Conservation (phyloP, 2,329 filamentous ascomycete species). For the Thermothelomyces thermophilus region DNA sequence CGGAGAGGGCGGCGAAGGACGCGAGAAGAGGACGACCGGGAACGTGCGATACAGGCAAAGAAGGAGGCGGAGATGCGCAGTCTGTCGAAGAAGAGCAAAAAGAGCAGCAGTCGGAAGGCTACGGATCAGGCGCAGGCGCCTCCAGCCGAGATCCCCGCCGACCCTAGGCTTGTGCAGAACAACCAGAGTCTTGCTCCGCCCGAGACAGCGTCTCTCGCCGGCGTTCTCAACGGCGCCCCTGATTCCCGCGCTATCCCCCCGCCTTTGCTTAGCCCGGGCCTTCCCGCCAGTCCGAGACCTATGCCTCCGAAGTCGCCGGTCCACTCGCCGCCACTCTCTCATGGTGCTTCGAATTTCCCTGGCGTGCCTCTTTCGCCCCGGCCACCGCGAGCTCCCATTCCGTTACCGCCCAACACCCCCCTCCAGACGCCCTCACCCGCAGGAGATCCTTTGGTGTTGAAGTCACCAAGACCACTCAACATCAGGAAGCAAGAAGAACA, state of each 20-base stretch:
- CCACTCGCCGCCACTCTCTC: constrained; percentile 63
- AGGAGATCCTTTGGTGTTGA: constrained; percentile 31
- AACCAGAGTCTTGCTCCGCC: constrained; percentile 31
- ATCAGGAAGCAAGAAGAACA: constrained; percentile 32
- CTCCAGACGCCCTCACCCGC: constrained; percentile 53
- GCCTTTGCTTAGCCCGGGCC: constrained; percentile 51
- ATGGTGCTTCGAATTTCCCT: constrained; percentile 31
- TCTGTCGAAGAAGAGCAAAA: constrained; percentile 65
- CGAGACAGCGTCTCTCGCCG: constrained; percentile 44
- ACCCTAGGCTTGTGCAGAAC: constrained; percentile 30
- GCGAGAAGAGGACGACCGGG: constrained; percentile 76
- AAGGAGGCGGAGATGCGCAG: constrained; percentile 65
- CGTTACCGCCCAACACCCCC: constrained; percentile 63
- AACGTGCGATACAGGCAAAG: constrained; percentile 62
- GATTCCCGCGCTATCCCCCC: constrained; percentile 26
- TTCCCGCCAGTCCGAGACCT: constrained; percentile 56
- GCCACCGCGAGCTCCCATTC: constrained; percentile 65
- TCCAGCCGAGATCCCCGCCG: constrained; percentile 33
- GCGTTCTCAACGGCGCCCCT: constrained; percentile 39
- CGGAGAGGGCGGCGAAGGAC: constrained; percentile 74
- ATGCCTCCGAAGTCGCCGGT: constrained; percentile 46
- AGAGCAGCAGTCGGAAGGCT: constrained; percentile 42
- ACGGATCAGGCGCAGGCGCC: constrained; percentile 37
- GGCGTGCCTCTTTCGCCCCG: constrained; percentile 55
- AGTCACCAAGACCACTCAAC: constrained; percentile 37